Base-by-base conservation (phyloP, 306 rosid genomes). In the Lagenaria siceraria region DNA sequence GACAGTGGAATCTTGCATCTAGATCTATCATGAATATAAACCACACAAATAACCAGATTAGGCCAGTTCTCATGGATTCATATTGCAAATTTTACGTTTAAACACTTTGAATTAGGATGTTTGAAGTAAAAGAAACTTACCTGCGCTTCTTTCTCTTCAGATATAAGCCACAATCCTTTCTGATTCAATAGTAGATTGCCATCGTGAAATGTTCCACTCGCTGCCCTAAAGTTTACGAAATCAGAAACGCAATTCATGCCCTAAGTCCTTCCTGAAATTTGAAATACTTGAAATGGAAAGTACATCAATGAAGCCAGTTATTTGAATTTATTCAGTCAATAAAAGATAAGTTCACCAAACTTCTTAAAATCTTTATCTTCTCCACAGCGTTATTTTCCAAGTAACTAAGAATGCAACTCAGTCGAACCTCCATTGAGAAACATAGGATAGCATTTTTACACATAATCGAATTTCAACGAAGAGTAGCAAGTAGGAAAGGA, bases 181-280 rank as follows among this genome's bases (percentile, higher is more conserved):
- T 90, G 96, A 78, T 92, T 92, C 59, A 92, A 79, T 29, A 88
- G 90, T 58, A 92, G 85, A 87, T 88, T 94, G 8, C 97, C 98
- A 54, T 95, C 98, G 75, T 92, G 98, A 82, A 95, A 95, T 76
- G 96, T 92, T 36, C 97, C 97, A 83, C 96, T 92, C 14, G 85
- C 89, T 77, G 89, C 83, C 71, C 89, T 83, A 82, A 78, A 59
- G 76, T 79, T 49, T 31, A 69, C 24, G 40, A 62, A 36, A 65
- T 2, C 15, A 24, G 13, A 31, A 49, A 48, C 17, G 76, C n/a
- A 14, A 13, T 31, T 42, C 74, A 68, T 68, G 74, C 4, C 4
- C 15, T 65, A n/a, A 5, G 7, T 38, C 73, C 48, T 65, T 68
- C n/a, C 74, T 19, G 54, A 68, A 40, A 68, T 68, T 40, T 21